These are phyloP conservation scores for Yamadazyma trypodendri DNA, from an alignment of 1,139 yeast species.

Conservation along the genomic window DNA sequence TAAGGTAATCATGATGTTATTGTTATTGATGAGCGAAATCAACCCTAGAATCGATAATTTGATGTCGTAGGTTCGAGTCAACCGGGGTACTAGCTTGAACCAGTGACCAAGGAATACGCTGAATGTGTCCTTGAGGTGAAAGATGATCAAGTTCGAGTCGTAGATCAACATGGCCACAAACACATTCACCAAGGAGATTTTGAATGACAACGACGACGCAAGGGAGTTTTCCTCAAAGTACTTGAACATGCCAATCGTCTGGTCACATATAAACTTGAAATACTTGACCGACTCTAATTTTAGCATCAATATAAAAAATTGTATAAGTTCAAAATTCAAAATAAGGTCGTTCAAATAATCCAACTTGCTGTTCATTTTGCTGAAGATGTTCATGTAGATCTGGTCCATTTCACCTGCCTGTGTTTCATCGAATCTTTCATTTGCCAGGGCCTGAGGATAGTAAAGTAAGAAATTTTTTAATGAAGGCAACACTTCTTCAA, in stretches of 20 bases:
- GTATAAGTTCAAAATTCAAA: conserved; percentile 53
- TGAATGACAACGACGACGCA: conserved; percentile 26
- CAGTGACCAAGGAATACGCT: conserved; percentile 64
- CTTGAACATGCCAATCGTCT: conserved; percentile 5
- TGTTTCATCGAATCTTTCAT: conserved; percentile 26
- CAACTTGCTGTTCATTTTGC: conserved; percentile 28
- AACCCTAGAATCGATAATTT: conserved; percentile 73
- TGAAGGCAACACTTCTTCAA: conserved; percentile 77
- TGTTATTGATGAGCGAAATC: conserved; percentile 45
- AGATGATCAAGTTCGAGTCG: conserved; percentile 56
- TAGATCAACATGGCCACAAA: conserved; percentile 65
- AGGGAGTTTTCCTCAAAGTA: conserved; percentile 5
- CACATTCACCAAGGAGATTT: conserved; percentile 63
- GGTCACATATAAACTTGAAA: conserved; percentile 9
- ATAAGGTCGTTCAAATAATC: conserved; percentile 51
- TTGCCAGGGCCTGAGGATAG: conserved; percentile 48
- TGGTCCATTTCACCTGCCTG: conserved; percentile 6
- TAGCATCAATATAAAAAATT: conserved; percentile 52
- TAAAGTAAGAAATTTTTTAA: conserved; percentile 76
- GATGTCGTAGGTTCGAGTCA: conserved; percentile 78
- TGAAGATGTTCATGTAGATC: conserved; percentile 10
- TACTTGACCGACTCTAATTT: conserved; percentile 25
- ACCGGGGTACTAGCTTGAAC: conserved; percentile 57
- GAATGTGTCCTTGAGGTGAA: conserved; percentile 47
- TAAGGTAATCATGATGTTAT: conserved; percentile 19